Base-by-base conservation (phyloP, 148 eudicot species). In the Cornus suecica region DNA sequence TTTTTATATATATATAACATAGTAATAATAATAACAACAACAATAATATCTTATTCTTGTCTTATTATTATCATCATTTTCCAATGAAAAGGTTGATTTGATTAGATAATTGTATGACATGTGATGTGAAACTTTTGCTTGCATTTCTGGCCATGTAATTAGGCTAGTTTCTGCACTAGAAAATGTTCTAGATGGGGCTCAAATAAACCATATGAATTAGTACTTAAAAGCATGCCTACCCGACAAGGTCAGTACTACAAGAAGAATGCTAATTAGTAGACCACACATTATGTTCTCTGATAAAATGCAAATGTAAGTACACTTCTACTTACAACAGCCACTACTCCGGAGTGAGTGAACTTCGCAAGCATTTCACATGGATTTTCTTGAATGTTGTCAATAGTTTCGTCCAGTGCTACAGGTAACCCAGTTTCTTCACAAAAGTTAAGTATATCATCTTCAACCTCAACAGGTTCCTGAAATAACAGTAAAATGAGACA, bases 361-460 rank as follows among this genome's bases (percentile, higher is more conserved):
- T 91, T 87, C 76, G 83, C 81, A 72, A 96, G 86, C 65, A 68
- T 79, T 73, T 87, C 86, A 77, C 84, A 73, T 79, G 83, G 80
- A 73, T 86, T 81, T 83, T 83, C 91, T 65, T 82, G 83, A 74
- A 86, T 83, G 66, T 75, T 77, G 82, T 88, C 94, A 11, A 93
- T 74, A 30, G 94, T 93, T 87, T 96, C 99, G 84, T 96, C 99
- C 77, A 96, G 87, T 76, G 98, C 99, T 75, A 96, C 93, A 78
- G 93, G 95, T 79, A 96, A 41, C 64, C 92, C 90, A 78, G 98
- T 87, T 78, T 90, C 88, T 86, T 90, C 91, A 78, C 93, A 96
- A 81, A 96, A 96, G 80, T 80, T 93, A 67, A 96, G 65, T 73
- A 93, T 90, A 82, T 91, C 97, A 74, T 88, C 88, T 83, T 84